Conservation (phyloP, 2,329 filamentous ascomycete genomes). For the Elsinoe ampelina region DNA sequence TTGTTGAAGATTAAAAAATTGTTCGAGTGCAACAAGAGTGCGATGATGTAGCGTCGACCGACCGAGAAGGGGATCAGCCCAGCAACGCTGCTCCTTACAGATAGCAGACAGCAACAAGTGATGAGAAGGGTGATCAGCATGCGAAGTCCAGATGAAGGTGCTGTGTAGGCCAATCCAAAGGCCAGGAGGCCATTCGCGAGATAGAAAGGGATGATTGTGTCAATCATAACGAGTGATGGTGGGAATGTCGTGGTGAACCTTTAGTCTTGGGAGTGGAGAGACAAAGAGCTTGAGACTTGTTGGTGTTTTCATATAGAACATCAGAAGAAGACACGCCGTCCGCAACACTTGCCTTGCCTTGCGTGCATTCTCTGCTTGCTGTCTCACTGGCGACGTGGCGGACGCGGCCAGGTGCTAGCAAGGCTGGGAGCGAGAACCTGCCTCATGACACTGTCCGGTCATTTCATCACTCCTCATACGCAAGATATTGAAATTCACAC, state of each 20-base stretch:
- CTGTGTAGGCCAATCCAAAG: background rate
- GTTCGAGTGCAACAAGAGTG: background rate
- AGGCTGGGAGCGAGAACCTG: too few relatives aligned
- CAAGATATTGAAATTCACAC: too few relatives aligned
- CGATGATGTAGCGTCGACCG: conserved; percentile 5
- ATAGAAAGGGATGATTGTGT: background rate
- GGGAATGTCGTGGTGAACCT: too few relatives aligned
- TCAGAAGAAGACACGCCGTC: background rate
- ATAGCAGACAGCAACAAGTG: background rate
- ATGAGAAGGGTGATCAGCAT: background rate
- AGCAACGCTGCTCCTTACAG: background rate
- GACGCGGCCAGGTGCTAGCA: background rate
- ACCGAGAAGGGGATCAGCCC: background rate
- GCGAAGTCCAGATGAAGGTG: background rate
- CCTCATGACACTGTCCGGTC: too few relatives aligned
- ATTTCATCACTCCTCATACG: too few relatives aligned
- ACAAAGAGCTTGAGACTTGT: too few relatives aligned
- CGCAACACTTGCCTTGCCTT: too few relatives aligned
- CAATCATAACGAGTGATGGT: background rate
- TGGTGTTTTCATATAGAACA: too few relatives aligned
- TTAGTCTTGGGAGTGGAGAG: too few relatives aligned
- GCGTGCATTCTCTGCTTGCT: background rate
- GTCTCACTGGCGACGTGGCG: background rate
- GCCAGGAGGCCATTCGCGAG: background rate
- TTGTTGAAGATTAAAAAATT: background rate